Base-by-base conservation (phyloP, 2,329 filamentous ascomycete genomes). In the Calonectria crousiana region DNA sequence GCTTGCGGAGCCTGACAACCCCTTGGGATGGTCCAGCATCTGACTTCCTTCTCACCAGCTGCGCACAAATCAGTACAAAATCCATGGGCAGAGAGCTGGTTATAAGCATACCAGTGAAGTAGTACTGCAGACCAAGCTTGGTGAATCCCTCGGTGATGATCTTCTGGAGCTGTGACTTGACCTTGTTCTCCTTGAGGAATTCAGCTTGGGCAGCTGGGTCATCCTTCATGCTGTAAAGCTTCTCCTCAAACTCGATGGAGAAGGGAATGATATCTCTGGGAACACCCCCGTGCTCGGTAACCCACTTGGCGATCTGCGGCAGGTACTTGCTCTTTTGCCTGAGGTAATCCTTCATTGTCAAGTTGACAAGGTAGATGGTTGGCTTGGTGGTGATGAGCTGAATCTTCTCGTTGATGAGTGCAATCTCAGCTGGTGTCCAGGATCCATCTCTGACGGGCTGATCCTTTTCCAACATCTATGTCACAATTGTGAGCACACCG, bases 331-430 rank as follows among this genome's bases (percentile, higher is more conserved):
- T 84, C 82, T 87, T 87, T 72, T 87, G 86, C 44, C 86, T 77
- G 32, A 87, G 81, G 79, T 87, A 87, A 74, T 87, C 86, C 81
- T 87, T 87, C 86, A 87, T 87, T 2, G 85, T 86, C 69, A 87
- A 71, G 77, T 87, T 87, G 68, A 87, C 85, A 36, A 87, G 84
- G 78, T 87, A 87, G 75, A 87, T 86, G 58, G 80, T 79, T 14
- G 86, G 86, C 79, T 87, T 87, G 18, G 86, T 87, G 34, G 86
- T 87, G 76, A 87, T 87, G 3, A 87, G 83, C 69, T 84, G 83
- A 28, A 86, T 85, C 81, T 87, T 87, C 49, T 87, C 86, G 76
- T 87, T 87, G 79, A 87, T 87, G n/a, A 86, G 81, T 2, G 82
- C 81, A 68, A 87, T 87, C 75, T 87, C 86, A 1, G 84, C 85